These are phyloP conservation scores for Aspergillus niger DNA, from an alignment of 2,329 filamentous ascomycete species.

Conservation along the genomic window DNA sequence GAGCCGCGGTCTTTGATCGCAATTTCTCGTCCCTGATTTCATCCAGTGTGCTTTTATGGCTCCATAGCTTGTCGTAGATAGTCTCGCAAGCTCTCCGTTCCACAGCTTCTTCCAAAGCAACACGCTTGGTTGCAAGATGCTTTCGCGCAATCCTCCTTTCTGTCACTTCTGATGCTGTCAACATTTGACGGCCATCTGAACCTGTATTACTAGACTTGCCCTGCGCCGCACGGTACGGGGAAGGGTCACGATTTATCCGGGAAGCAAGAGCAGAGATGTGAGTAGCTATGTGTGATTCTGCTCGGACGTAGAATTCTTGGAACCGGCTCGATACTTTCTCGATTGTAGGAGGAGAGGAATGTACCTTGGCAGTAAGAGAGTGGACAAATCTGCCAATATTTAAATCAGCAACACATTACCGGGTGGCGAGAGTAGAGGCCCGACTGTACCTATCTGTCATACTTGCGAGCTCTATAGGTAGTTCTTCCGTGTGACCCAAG, in stretches of 20 bases:
- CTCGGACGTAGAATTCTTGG: conserved; percentile 87
- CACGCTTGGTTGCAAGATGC: conserved; percentile 73
- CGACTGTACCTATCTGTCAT: conserved; percentile 74
- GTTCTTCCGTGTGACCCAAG: conserved; percentile 76
- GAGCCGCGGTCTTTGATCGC: conserved; percentile 86
- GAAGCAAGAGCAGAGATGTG: conserved; percentile 81
- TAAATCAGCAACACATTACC: conserved; percentile 9
- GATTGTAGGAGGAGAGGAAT: conserved; percentile 78
- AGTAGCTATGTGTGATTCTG: conserved; percentile 79
- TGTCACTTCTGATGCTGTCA: conserved; percentile 81
- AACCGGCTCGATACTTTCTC: conserved; percentile 83
- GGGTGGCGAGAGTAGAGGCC: not conserved
- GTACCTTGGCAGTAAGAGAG: conserved; percentile 81
- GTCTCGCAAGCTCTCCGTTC: conserved; percentile 83
- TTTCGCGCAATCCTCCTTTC: conserved; percentile 77
- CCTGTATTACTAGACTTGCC: conserved; percentile 55
- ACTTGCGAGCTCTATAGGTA: conserved; percentile 91
- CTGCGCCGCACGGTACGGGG: conserved; percentile 59
- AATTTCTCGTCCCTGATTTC: conserved; percentile 94
- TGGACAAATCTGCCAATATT: conserved; percentile 73
- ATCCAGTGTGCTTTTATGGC: conserved; percentile 87
- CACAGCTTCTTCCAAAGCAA: conserved; percentile 83
- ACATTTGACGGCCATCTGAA: conserved; percentile 73
- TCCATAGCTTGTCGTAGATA: conserved; percentile 85
- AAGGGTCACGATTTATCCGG: conserved; percentile 68